Evolutionary conservation across 2,329 filamentous ascomycete species (phyloP), one percentile per base, ranked within the genome.

Genomic region (Pseudocercospora vitis): DNA sequence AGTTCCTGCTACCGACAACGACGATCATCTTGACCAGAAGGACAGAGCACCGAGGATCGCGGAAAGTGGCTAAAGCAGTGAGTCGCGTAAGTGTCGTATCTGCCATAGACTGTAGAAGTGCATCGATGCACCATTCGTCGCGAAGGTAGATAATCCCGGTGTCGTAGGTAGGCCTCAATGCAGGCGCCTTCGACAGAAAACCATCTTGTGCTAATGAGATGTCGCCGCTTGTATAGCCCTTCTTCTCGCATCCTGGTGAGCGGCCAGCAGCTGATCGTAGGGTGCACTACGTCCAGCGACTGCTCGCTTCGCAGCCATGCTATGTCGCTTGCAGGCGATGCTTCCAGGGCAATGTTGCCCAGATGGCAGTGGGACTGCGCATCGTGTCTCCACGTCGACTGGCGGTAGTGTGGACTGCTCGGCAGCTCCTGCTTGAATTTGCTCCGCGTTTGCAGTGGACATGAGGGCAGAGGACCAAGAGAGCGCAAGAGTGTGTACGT

Each of bases 251-350:
- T 28, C 3, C 21, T 46, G 42, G n/a, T 46, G 28, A 16, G 24
- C 24, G 7, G 42, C 23, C 11, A 46, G 24, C 11, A 46, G 23
- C 28, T 46, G 42, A 46, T 46, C 42, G 24, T 46, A 46, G 31
- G 42, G 42, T 19, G 42, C 42, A 21, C 42, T 46, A 16, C 42
- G 14, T 3, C 42, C 42, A 18, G 42, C 21, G 3, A 46, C 42
- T 4, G 42, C 42, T 28, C 42, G 42, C 31, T 46, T 46, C 7
- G 42, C 42, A 21, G 24, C 19, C 42, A 46, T 46, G 42, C 42
- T 46, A 19, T 46, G 42, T 46, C 42, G 7, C 42, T 46, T 46
- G 42, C 42, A 46, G 24, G 42, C 23, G n/a, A 46, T 28, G 23
- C 42, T 46, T 8, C 42, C 24, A 14, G 14, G 29, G 18, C 42